Percentiles rank a stretch among this genome's conserved stretches.
These are phyloP conservation scores for Trichoderma pleuroti DNA, from an alignment of 2,329 filamentous ascomycete genomes.

Conservation along the genomic window DNA sequence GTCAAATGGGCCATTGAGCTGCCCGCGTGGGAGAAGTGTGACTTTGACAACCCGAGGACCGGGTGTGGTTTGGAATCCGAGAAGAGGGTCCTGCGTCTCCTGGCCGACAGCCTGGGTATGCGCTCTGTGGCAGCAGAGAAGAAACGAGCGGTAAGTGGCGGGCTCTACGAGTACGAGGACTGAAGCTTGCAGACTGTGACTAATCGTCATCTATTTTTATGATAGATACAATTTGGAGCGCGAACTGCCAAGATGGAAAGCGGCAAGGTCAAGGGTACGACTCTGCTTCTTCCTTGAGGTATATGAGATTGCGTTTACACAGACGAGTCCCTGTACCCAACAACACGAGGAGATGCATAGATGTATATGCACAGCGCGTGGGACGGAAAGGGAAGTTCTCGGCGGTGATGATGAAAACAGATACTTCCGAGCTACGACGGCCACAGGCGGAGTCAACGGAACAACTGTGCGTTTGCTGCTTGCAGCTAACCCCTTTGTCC, in stretches of 20 bases:
- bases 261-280: slow-evolving; percentile 65
- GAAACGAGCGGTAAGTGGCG: slow-evolving; percentile 49
- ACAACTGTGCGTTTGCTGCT: slow-evolving; percentile 48
- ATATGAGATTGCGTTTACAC: neutral
- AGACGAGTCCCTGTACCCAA: neutral
- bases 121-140: slow-evolving; percentile 72
- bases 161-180: neutral
- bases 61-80: slow-evolving; percentile 60
- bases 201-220: neutral
- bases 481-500: slow-evolving; percentile 43
- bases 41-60: slow-evolving; percentile 59
- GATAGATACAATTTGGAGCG: slow-evolving; percentile 80
- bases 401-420: slow-evolving; percentile 67
- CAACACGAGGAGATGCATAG: neutral
- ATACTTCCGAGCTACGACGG: slow-evolving; percentile 66
- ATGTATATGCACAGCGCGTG: neutral
- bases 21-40: slow-evolving; percentile 82
- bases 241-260: slow-evolving; percentile 80
- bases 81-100: slow-evolving; percentile 74
- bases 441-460: slow-evolving; percentile 21
- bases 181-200: neutral
- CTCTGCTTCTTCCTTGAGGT: slow-evolving; percentile 46
- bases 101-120: slow-evolving; percentile 74
- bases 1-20: slow-evolving; percentile 73
- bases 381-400: slow-evolving; percentile 7